Evolutionary conservation across 805 yeast genomes (phyloP), one percentile per base, ranked within the genome.

Genomic region (Metschnikowia vanudenii): DNA sequence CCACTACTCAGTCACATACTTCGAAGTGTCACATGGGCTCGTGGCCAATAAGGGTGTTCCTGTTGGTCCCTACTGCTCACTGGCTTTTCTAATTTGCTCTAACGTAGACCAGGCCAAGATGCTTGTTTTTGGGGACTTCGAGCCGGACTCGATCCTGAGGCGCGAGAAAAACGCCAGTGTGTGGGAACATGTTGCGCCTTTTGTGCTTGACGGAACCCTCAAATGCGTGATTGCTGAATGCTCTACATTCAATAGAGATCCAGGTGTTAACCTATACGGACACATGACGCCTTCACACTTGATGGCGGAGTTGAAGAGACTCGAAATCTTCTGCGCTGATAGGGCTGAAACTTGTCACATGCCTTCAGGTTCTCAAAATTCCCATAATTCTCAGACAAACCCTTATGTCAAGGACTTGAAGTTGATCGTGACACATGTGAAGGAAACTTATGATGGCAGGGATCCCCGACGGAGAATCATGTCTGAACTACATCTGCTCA

Each of bases 61-160:
- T 13, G 35, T 13, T 13, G 45, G 50, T 12, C n/a, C 43, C 60
- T 69, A 74, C 63, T 53, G 75, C 64, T 74, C 82, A 34, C 78
- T 88, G 2, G 84, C 89, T 2, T 90, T 74, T 59, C 66, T 88
- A 19, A 58, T 88, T 30, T 61, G 68, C 8, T 71, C 76, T 37
- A 56, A 39, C 3, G 22, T 29, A 0, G 54, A 72, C 0, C 56
- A 64, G 11, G 53, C 69, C 8, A 67, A 70, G 18, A 40, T 89
- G 2, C 62, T 89, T 8, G 62, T 85, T 2, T 88, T 89, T 73
- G 97, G 97, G 1, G 97, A 90, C 60, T 79, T 88, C 30, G 96
- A 90, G 60, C 75, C 85, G 39, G 96, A 88, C 59, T 33, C 57
- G 4, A 60, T 70, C 1, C 78, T 86, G 9, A 54, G 63, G 7